Conservation (phyloP, 257 asterid species). For the Solanum pennellii region DNA sequence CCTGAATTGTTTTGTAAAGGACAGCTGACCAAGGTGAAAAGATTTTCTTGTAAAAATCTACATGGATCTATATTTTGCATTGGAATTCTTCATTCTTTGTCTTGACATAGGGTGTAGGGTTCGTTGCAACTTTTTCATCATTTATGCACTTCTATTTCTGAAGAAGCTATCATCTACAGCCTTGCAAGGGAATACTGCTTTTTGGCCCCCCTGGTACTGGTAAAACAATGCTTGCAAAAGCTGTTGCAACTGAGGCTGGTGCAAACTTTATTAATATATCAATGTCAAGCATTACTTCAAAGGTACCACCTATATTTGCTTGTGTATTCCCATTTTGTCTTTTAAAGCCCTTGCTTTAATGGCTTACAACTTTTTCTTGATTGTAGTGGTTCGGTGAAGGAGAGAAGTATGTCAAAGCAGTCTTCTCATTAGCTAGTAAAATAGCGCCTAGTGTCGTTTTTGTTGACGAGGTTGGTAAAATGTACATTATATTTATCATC, state of each 20-base stretch:
- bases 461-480: constrained; percentile 69
- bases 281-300: constrained; percentile 86
- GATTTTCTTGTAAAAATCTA: not conserved
- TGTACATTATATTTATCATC: not conserved
- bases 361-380: not conserved
- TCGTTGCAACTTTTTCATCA: not conserved
- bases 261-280: constrained; percentile 86
- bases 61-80: not conserved
- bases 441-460: constrained; percentile 77
- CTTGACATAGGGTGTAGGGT: not conserved
- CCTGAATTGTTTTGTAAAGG: constrained; percentile 86
- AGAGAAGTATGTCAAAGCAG: constrained; percentile 87
- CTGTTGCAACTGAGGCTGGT: constrained; percentile 92
- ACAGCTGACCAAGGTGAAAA: constrained; percentile 66
- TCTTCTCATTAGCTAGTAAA: constrained; percentile 82
- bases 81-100: not conserved
- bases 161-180: constrained; percentile 33
- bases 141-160: not conserved
- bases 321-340: not conserved
- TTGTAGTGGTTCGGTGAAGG: constrained; percentile 93
- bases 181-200: constrained; percentile 87
- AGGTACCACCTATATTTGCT: constrained; percentile 23
- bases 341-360: not conserved
- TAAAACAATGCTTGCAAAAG: constrained; percentile 92
- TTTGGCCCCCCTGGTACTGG: constrained; percentile 95